Evolutionary conservation across 169 alveolate genomes (phyloP).

Genomic region (Cystoisospora suis): DNA sequence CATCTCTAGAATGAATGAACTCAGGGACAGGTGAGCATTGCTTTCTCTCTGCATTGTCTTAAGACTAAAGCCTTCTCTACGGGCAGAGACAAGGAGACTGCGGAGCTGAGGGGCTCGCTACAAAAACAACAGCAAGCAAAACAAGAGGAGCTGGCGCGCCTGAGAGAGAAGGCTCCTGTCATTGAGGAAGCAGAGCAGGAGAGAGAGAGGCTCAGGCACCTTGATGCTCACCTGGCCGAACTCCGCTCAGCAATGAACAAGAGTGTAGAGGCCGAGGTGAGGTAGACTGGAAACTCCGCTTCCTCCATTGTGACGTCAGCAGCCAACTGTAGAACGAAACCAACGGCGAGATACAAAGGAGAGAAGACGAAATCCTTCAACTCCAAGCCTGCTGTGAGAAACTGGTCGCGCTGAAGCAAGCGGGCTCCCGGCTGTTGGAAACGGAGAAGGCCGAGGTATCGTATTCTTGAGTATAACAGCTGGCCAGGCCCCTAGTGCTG

Average conservation of each 20-base stretch:
- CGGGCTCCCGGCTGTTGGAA: too few relatives aligned
- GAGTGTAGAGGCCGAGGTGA: too few relatives aligned
- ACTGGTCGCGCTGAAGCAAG: too few relatives aligned
- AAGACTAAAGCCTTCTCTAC: not conserved
- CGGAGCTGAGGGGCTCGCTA: not conserved
- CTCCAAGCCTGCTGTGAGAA: too few relatives aligned
- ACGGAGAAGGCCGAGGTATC: too few relatives aligned
- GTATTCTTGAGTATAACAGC: too few relatives aligned
- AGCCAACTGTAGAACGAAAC: too few relatives aligned
- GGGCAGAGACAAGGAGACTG: not conserved
- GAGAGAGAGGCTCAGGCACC: not conserved
- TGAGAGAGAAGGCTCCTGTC: not conserved
- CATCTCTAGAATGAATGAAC: conserved; percentile 8
- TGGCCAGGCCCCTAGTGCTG: too few relatives aligned
- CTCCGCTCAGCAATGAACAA: not conserved
- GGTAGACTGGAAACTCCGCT: too few relatives aligned
- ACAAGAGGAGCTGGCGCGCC: not conserved
- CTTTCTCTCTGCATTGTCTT: not conserved
- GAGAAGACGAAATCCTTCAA: too few relatives aligned
- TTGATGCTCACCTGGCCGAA: not conserved
- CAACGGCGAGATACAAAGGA: too few relatives aligned
- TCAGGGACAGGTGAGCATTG: not conserved
- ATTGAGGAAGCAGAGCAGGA: not conserved
- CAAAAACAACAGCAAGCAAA: not conserved
- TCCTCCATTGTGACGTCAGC: too few relatives aligned